Percentiles rank a stretch among this genome's conserved stretches.
Evolutionary conservation across 2,329 filamentous ascomycete species (phyloP).

Genomic region (Pestalotiopsis sp.): DNA sequence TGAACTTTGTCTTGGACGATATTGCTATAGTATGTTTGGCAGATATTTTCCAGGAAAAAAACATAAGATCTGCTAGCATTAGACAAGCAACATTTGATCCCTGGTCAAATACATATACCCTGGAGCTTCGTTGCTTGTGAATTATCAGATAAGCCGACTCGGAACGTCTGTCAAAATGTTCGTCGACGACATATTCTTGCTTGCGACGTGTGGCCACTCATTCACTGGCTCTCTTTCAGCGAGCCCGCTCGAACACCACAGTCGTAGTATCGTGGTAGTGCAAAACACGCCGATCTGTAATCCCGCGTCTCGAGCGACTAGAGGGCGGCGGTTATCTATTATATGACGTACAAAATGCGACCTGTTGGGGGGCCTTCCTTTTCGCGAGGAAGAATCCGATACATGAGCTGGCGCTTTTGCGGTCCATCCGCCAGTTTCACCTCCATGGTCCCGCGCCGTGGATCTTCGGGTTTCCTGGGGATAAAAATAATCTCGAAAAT

Average conservation of each 20-base stretch:
- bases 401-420: background rate
- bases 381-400: background rate
- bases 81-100: no score
- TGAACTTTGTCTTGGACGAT: no score
- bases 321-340: background rate
- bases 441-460: background rate
- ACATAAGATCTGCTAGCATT: no score
- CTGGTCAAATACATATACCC: no score
- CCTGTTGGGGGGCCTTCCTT: background rate
- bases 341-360: background rate
- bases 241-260: background rate
- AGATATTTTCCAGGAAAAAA: no score
- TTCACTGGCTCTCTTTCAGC: background rate
- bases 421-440: background rate
- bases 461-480: conserved; percentile 3
- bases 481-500: conserved; percentile 7
- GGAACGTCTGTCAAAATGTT: background rate
- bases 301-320: background rate
- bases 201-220: background rate
- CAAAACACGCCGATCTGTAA: background rate
- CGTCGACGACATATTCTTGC: background rate
- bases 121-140: no score
- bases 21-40: no score
- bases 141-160: background rate
- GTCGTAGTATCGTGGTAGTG: background rate